These are phyloP conservation scores for Vanderwaltozyma verrucispora DNA, from an alignment of 805 yeast species.

Conservation along the genomic window DNA sequence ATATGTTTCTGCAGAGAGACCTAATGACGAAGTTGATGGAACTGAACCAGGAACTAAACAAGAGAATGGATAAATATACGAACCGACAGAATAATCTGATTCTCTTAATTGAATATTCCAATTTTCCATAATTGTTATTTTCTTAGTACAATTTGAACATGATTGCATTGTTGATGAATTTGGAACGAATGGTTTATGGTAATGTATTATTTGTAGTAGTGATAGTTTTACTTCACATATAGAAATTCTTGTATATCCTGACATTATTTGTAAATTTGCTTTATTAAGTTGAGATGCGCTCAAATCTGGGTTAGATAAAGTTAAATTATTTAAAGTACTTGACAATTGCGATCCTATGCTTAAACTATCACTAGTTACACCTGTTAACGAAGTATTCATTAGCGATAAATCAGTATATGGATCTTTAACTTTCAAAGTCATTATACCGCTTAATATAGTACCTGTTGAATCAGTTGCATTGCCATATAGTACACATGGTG, in stretches of 20 bases:
- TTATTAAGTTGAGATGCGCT: constrained; percentile 7
- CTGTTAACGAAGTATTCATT: constrained; percentile 6
- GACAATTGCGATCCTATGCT: neutral
- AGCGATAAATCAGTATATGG: constrained; percentile 13
- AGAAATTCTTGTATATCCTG: constrained; percentile 35
- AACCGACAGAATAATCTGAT: constrained; percentile 50
- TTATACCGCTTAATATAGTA: constrained; percentile 70
- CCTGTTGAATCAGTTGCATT: constrained; percentile 71
- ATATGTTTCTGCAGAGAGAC: constrained; percentile 39
- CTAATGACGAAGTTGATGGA: constrained; percentile 64
- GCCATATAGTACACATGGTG: constrained; percentile 85
- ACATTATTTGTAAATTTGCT: constrained; percentile 20
- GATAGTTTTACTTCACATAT: constrained; percentile 51
- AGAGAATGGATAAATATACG: constrained; percentile 86
- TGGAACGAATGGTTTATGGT: constrained; percentile 56
- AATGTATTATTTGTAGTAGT: constrained; percentile 61
- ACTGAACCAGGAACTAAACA: constrained; percentile 79
- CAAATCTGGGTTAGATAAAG: constrained; percentile 9
- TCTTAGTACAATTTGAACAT: constrained; percentile 50
- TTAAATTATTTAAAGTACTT: neutral
- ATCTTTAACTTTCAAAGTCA: constrained; percentile 45
- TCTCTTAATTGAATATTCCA: constrained; percentile 75
- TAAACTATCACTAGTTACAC: constrained; percentile 8
- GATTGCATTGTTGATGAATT: constrained; percentile 37
- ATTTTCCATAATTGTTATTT: constrained; percentile 55